phyloP scores from a whole-genome alignment of 1,284 basidiomycete species.

The Clitocybe nebularis region DNA sequence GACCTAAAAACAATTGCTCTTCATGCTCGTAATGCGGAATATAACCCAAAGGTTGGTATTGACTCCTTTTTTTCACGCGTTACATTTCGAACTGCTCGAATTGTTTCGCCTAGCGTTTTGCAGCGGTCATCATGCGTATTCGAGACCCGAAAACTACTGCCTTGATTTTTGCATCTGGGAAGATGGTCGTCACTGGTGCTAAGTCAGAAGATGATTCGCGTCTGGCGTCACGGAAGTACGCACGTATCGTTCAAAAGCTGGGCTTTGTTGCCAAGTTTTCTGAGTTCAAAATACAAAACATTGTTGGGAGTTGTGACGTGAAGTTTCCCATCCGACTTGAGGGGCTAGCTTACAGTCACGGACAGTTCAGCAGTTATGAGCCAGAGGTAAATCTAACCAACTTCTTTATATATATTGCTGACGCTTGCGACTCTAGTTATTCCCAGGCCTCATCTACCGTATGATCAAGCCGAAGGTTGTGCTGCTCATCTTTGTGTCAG shows the following conservation, averaged over 20 bases:
- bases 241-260: constrained; percentile 98
- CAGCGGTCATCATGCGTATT: constrained; percentile 99
- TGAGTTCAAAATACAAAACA: constrained; percentile 99
- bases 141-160: constrained; percentile 99
- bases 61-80: constrained; percentile 37
- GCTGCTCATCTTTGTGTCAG: constrained; percentile 96
- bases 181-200: constrained; percentile 99
- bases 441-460: constrained; percentile 98
- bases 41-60: constrained; percentile 97
- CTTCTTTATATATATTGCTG: constrained; percentile 7
- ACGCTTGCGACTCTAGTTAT: constrained; percentile 59
- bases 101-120: constrained; percentile 88
- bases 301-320: constrained; percentile 97
- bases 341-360: constrained; percentile 97
- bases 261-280: constrained; percentile 99
- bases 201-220: constrained; percentile 99
- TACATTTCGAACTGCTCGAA: constrained; percentile 59
- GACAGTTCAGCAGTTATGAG: constrained; percentile 97
- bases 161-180: constrained; percentile 98
- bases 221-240: constrained; percentile 97
- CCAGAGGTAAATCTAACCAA: constrained; percentile 73
- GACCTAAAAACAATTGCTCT: constrained; percentile 99
- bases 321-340: constrained; percentile 99
- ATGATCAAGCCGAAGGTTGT: constrained; percentile 99
- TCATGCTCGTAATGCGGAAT: constrained; percentile 98